Base-by-base conservation (phyloP, 2,329 filamentous ascomycete genomes). In the Chrysoporthe austroafricana region DNA sequence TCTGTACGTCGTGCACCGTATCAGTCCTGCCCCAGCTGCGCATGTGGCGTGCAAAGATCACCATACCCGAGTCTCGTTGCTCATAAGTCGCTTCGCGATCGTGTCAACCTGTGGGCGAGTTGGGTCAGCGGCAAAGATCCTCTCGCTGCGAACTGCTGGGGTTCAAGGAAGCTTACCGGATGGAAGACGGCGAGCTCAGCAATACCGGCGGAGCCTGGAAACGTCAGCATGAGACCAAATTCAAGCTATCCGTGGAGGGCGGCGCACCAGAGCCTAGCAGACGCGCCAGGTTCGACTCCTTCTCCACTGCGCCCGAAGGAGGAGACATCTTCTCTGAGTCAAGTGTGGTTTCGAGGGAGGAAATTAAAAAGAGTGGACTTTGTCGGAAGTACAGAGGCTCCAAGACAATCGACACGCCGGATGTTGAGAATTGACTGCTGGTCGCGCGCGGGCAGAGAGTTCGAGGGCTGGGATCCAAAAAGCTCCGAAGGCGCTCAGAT, bases 61-160 rank as follows among this genome's bases (percentile, higher is more conserved):
- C 42, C 81, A 73, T 79, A 92, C 87, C 82, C 85, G 92, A 77
- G 88, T 89, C 79, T 97, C 91, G 82, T 99, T 97, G 88, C 94
- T 97, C 96, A 99, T 99, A 81, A 99, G 88, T 74, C 96, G 93
- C 86, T 99, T 99, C 71, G 96, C 95, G 76, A 96, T 97, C 62
- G 96, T 99, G 82, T 99, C 96, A 79, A 99, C 93, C 92, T 95
- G 76, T 70, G 57, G 58, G 57, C 66, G 75, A 67, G 69, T 78
- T 4, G 2, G 72, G 73, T 72, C 70, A 68, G 60, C 36, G 70
- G 70, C 67, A 71, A 56, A 44, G 57, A 3, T 32, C 13, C 14
- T 58, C 42, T 21, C 21, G 8, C 42, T 63, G 46, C 36, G 46
- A 42, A 52, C 26, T 68, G 66, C 69, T 68, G 66, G 64, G 66